phyloP scores from a whole-genome alignment of 257 asterid species.

The Buddleja alternifolia region DNA sequence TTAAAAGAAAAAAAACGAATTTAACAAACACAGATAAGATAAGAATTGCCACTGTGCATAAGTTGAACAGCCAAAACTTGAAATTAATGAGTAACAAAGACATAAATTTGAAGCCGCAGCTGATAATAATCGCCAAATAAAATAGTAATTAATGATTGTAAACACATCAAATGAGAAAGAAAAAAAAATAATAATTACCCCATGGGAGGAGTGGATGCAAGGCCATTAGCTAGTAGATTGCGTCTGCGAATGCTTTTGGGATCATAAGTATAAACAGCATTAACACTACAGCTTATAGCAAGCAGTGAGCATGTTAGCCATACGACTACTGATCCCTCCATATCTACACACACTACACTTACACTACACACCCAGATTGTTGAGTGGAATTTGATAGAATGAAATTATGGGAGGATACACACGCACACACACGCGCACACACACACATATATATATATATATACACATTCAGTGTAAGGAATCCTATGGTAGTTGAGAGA shows the following conservation, averaged over 20 bases:
- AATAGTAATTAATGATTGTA: neutral
- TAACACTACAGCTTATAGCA: neutral
- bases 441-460: too few species aligned
- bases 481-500: too few species aligned
- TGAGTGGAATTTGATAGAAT: too few species aligned
- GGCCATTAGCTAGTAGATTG: slow-evolving; percentile 46
- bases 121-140: too few species aligned
- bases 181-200: slow-evolving; percentile 34
- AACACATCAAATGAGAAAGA: neutral
- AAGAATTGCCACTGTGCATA: neutral
- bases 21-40: too few species aligned
- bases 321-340: slow-evolving; percentile 16
- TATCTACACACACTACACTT: slow-evolving; percentile 13
- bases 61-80: too few species aligned
- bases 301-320: slow-evolving; percentile 18
- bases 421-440: neutral
- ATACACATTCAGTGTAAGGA: too few species aligned
- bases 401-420: too few species aligned
- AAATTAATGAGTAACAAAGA: too few species aligned
- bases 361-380: neutral
- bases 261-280: neutral
- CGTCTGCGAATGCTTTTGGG: slow-evolving; percentile 26
- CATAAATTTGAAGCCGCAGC: too few species aligned
- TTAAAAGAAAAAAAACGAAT: neutral
- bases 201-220: slow-evolving; percentile 60